These are phyloP conservation scores for Phlebiopsis gigantea DNA, from an alignment of 768 basidiomycete species.

Conservation along the genomic window DNA sequence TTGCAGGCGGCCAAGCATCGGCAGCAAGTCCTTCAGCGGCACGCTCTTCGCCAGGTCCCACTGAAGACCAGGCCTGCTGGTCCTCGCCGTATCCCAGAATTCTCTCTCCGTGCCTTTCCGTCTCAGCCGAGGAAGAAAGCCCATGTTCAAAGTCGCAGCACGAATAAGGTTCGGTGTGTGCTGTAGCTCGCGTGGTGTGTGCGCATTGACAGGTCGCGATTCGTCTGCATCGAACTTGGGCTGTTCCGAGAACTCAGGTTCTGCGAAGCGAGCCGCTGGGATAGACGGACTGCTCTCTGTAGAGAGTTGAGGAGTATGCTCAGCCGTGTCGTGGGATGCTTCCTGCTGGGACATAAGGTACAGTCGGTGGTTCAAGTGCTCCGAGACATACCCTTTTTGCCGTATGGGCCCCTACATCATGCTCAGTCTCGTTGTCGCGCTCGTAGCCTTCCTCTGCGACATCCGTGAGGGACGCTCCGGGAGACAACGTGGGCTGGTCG, in stretches of 20 bases:
- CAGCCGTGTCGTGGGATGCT: neutral
- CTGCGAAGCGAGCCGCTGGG: neutral
- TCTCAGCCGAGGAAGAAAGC: slow-evolving; percentile 12
- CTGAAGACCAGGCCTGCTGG: neutral
- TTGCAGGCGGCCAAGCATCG: slow-evolving; percentile 55
- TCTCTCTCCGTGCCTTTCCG: slow-evolving; percentile 3
- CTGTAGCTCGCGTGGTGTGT: neutral
- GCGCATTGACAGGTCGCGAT: neutral
- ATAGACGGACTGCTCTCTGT: neutral
- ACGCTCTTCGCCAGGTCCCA: slow-evolving; percentile 15
- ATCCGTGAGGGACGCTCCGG: neutral
- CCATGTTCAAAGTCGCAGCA: slow-evolving; percentile 10
- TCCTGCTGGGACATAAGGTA: neutral
- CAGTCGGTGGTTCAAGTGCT: neutral
- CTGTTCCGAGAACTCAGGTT: neutral
- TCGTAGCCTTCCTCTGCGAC: neutral
- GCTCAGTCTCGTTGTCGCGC: neutral
- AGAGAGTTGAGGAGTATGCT: neutral
- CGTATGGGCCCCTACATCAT: neutral
- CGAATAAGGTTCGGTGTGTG: neutral
- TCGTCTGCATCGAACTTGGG: neutral
- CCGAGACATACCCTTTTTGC: neutral
- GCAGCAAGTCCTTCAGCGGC: slow-evolving; percentile 36
- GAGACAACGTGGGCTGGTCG: neutral
- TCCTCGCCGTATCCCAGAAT: slow-evolving; percentile 2